Evolutionary conservation across 1,284 basidiomycete species (phyloP), one percentile per base, ranked within the genome.

Genomic region (Bondarzewia mesenterica): DNA sequence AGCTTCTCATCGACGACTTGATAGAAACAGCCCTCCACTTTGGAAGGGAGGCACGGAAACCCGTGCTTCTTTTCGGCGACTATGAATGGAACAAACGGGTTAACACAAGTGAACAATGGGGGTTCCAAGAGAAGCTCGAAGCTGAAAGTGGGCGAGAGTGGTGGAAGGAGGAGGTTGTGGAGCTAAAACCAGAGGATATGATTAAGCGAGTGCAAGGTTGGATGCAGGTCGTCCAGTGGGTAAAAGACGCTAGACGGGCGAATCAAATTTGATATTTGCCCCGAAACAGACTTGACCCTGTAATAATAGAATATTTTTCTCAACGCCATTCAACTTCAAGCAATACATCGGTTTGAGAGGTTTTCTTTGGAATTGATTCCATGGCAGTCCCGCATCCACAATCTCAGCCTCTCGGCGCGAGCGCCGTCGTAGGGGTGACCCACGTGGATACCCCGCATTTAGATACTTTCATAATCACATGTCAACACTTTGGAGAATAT

Each of bases 1-100:
- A 70, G 22, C 58, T 87, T n/a, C 66, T 88, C 38, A 79, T 88
- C 49, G 85, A 89, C 61, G 86, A 89, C 63, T 82, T 80, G 2
- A 60, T 79, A 36, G 85, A 88, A 61, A 87, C 87, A 58, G 82
- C 82, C 5, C 53, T 83, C 10, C 69, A 77, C 40, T 77, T 51
- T 36, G 52, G 49, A 44, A 44, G 50, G 40, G n/a, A 48, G 36
- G 48, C 29, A 10, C 32, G 39, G 7, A 23, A 37, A 16, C 73
- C 67, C 5, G 77, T 82, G 15, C 63, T 88, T 29, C 69, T 88
- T 3, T 86, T 86, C 54, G 85, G 85, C 16, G 63, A 74, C 37
- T 87, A 87, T 54, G 72, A 78, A 45, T 89, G 85, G 85, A 86
- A 85, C 59, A 70, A 65, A 57, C 72, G 75, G 52, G 52, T 68